Evolutionary conservation across 2,329 filamentous ascomycete genomes (phyloP).

Genomic region (Clarireedia sp.): DNA sequence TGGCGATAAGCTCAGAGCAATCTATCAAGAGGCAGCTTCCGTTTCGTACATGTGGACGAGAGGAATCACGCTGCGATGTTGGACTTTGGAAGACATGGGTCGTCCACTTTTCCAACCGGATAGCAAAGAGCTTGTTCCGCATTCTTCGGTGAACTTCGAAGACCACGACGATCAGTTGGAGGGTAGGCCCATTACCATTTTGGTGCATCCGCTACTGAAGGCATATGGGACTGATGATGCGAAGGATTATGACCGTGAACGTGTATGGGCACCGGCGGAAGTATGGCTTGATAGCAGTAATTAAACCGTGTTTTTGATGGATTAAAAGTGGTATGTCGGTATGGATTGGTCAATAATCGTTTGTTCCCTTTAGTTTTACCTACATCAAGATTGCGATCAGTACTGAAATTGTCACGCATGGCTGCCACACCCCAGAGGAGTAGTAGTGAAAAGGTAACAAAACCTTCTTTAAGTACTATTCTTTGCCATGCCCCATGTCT

Average conservation of each 20-base stretch:
- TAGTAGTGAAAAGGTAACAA: no score
- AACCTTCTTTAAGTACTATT: no score
- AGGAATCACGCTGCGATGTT: constrained; percentile 4
- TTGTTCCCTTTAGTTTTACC: no score
- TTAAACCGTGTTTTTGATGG: no score
- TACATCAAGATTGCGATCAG: no score
- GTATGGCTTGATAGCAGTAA: constrained; percentile 19
- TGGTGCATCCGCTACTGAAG: constrained; percentile 15
- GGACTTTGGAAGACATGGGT: constrained; percentile 3
- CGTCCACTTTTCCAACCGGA: constrained; percentile 4
- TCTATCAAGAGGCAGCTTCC: constrained; percentile 12
- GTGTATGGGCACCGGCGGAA: constrained; percentile 14
- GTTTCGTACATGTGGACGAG: constrained; percentile 17
- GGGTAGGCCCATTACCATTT: constrained; percentile 8
- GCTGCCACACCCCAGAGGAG: no score
- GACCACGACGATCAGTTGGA: constrained; percentile 10
- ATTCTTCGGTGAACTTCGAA: constrained; percentile 13
- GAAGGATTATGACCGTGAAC: constrained; percentile 14
- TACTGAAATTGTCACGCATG: no score
- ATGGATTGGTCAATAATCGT: no score
- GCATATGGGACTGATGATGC: constrained; percentile 16
- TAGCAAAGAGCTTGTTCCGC: neutral
- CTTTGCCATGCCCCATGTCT: no score
- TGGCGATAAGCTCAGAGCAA: constrained; percentile 3
- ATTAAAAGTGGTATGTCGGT: no score